Conservation (phyloP, 495 filamentous ascomycete species). For the Evansstolkia leycettana region DNA sequence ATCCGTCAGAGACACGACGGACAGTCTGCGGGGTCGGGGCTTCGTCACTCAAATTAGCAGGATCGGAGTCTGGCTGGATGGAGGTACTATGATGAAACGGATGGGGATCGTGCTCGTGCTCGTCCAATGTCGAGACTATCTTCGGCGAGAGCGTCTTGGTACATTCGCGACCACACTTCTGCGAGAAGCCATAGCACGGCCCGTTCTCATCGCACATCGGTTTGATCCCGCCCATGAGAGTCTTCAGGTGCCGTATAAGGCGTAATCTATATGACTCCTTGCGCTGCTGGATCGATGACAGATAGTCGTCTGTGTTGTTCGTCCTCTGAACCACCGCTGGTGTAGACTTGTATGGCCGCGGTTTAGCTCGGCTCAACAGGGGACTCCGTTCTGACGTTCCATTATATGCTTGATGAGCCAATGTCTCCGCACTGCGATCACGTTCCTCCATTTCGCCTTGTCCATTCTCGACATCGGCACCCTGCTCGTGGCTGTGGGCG, state of each 20-base stretch:
- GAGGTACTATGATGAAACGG: slow-evolving; percentile 9
- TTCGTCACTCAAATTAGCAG: neutral
- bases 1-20: slow-evolving; percentile 1
- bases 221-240: slow-evolving; percentile 57
- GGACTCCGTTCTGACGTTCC: slow-evolving; percentile 33
- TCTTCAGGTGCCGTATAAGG: slow-evolving; percentile 39
- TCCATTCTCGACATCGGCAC: slow-evolving; percentile 24
- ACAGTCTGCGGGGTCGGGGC: slow-evolving; percentile 5
- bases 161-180: slow-evolving; percentile 77
- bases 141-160: slow-evolving; percentile 19
- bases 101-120: no score
- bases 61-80: slow-evolving; percentile 5
- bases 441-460: slow-evolving; percentile 4
- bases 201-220: slow-evolving; percentile 58
- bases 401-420: slow-evolving; percentile 6
- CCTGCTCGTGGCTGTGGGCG: slow-evolving; percentile 63
- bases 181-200: slow-evolving; percentile 72
- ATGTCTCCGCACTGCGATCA: slow-evolving; percentile 13
- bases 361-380: slow-evolving; percentile 14
- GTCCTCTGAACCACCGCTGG: slow-evolving; percentile 12
- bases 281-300: neutral
- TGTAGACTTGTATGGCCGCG: slow-evolving; percentile 13
- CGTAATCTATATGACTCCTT: slow-evolving; percentile 28
- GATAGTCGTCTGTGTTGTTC: neutral
- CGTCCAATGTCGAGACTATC: neutral